A percentile compares a stretch with the other conserved stretches of the same genome.
These are phyloP conservation scores for Aspergillus egyptiacus DNA, from an alignment of 495 filamentous ascomycete species.

Conservation along the genomic window DNA sequence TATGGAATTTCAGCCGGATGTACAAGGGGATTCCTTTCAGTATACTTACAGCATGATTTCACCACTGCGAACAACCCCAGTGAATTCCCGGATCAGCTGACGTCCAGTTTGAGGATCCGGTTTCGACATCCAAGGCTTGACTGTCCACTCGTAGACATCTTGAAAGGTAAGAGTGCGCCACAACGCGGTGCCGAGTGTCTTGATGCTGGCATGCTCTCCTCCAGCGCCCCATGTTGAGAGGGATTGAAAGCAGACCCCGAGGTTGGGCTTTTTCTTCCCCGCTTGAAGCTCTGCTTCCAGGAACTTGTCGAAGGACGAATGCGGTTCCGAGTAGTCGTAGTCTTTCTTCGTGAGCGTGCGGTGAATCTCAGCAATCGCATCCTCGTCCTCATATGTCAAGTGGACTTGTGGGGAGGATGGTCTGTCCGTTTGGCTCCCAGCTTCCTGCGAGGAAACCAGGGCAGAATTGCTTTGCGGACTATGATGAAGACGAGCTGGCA, in stretches of 20 bases:
- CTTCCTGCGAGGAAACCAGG: constrained; percentile 21
- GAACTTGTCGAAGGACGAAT: constrained; percentile 35
- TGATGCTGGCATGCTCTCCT: constrained; percentile 26
- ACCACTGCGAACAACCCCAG: constrained; percentile 61
- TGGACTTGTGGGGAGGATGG: constrained; percentile 27
- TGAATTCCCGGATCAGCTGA: constrained; percentile 49
- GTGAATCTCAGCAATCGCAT: constrained; percentile 34
- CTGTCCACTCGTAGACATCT: constrained; percentile 37
- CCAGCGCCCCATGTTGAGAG: constrained; percentile 36
- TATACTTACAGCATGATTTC: constrained; percentile 62
- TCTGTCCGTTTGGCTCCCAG: constrained; percentile 9
- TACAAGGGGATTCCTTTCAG: neutral
- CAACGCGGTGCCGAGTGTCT: constrained; percentile 30
- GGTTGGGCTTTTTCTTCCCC: constrained; percentile 29
- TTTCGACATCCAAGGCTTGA: constrained; percentile 29
- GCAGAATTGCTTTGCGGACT: constrained; percentile 21
- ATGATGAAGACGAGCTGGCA: constrained; percentile 30
- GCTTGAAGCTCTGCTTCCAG: constrained; percentile 30
- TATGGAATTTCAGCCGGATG: constrained; percentile 4
- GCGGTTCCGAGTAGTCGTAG: constrained; percentile 29
- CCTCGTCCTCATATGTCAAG: constrained; percentile 29
- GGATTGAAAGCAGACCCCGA: constrained; percentile 34
- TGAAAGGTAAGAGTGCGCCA: constrained; percentile 34
- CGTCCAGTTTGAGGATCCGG: constrained; percentile 29
- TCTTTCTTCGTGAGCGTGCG: constrained; percentile 26